A percentile compares a stretch with the other conserved stretches of the same genome.
These are phyloP conservation scores for Verticillium dahliae DNA, from an alignment of 2,329 filamentous ascomycete genomes.

Conservation along the genomic window DNA sequence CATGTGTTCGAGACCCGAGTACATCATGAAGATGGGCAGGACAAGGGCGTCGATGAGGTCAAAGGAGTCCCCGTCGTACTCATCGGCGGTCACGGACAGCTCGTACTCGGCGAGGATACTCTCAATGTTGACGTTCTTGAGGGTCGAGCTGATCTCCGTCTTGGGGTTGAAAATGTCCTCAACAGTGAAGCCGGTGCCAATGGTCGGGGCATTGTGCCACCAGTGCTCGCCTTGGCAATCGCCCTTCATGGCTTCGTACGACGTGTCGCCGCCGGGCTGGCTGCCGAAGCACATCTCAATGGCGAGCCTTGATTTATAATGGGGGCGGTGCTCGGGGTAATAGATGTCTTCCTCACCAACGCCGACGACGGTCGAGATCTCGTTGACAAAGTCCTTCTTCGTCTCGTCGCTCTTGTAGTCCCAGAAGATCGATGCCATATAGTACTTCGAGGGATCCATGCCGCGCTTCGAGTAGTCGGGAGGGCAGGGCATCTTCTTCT, in stretches of 20 bases:
- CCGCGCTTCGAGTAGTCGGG: not conserved
- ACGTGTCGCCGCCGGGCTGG: not conserved
- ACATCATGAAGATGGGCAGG: conserved; percentile 7
- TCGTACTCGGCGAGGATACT: not conserved
- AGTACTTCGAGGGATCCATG: not conserved
- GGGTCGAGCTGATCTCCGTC: conserved; percentile 1
- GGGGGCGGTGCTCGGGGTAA: not conserved
- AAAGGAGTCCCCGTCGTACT: conserved; percentile 1
- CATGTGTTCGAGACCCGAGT: conserved; percentile 5
- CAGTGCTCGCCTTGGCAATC: not conserved
- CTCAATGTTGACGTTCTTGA: conserved; percentile 1
- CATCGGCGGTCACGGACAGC: not conserved
- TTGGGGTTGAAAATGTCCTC: conserved; percentile 7
- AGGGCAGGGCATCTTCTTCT: not conserved
- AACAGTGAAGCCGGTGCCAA: not conserved
- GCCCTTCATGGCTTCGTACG: not conserved
- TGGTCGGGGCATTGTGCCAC: conserved; percentile 1
- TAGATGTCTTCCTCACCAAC: not conserved
- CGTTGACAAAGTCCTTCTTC: not conserved
- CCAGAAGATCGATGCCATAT: not conserved
- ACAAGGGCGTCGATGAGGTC: conserved; percentile 4
- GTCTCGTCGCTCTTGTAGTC: not conserved
- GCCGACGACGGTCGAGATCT: not conserved
- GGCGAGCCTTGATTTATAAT: not conserved
- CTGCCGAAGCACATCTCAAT: not conserved